Base-by-base conservation (phyloP, 2,329 filamentous ascomycete genomes). In the Xylogone sp. region DNA sequence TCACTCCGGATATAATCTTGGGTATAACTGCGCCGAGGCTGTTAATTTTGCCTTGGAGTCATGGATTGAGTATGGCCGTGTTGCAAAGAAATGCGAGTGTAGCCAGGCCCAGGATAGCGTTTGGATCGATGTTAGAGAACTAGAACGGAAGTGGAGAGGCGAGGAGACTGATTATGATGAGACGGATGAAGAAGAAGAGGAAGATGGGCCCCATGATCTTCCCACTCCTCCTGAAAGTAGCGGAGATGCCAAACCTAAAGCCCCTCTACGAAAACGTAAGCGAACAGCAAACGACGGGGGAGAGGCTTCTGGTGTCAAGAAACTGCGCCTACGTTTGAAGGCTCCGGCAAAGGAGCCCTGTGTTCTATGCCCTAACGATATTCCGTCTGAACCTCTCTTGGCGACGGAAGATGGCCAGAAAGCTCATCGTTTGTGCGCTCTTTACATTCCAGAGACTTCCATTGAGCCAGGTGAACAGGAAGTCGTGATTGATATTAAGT, bases 21-120 rank as follows among this genome's bases (percentile, higher is more conserved):
- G 95, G 16, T 99, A 99, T 74, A 99, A 99, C 68, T 99, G 94
- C 70, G 94, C 94, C 22, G 94, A 99, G 68, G 96, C 94, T 7
- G 94, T 99, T 72, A 99, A 99, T 67, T 99, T 99, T 69, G 94
- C 93, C 4, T 85, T 96, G 8, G 92, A 97, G 59, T 87, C 90
- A 24, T 99, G 94, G 94, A 74, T 99, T 44, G 87, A 95, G 47
- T 97, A 94, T 75, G 94, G 92, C 20, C 90, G 91, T 62, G 91
- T 96, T 60, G 94, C 94, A 16, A 96, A 97, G 71, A 95, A 94
- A 68, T 99, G 94, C 70, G 87, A 97, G 65, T 99, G 94, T 66
- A 91, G 94, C 62, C 83, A 94, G 53, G 92, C 96, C 58, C 85
- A 95, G 54, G 94, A 99, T 74, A 97, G 93, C 63, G 94, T 99